Conservation (phyloP, 306 rosid species). For the Corylus americana region DNA sequence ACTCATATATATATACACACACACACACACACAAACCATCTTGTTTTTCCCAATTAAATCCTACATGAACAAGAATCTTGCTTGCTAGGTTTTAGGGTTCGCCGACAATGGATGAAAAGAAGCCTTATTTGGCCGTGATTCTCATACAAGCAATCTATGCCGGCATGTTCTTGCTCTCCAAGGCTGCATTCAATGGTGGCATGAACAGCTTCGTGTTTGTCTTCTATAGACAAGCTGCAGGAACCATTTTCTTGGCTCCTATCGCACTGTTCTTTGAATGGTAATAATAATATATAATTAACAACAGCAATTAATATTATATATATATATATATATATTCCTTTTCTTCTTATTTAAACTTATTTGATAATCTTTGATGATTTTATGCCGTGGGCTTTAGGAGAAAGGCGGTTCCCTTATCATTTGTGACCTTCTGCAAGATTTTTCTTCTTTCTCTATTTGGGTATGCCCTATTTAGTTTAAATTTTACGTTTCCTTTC, state of each 20-base stretch:
- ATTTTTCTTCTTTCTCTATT: constrained; percentile 64
- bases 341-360: neutral
- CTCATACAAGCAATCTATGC: constrained; percentile 65
- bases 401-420: constrained; percentile 61
- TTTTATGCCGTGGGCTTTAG: constrained; percentile 19
- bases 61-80: neutral
- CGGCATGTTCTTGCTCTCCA: constrained; percentile 60
- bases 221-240: constrained; percentile 72
- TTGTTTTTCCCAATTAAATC: neutral
- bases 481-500: neutral
- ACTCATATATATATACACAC: neutral
- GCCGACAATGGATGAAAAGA: constrained; percentile 23
- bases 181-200: constrained; percentile 79
- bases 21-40: neutral
- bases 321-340: too few species aligned
- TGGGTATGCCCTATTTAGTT: constrained; percentile 50
- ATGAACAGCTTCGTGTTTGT: constrained; percentile 74
- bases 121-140: constrained; percentile 43
- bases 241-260: constrained; percentile 56
- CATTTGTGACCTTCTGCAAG: constrained; percentile 63
- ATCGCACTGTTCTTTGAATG: constrained; percentile 57
- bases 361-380: neutral
- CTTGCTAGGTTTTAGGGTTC: neutral
- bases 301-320: too few species aligned
- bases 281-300: constrained; percentile 22